Evolutionary conservation across 305 asterid species (phyloP).

Genomic region (Euphrasia arctica): DNA sequence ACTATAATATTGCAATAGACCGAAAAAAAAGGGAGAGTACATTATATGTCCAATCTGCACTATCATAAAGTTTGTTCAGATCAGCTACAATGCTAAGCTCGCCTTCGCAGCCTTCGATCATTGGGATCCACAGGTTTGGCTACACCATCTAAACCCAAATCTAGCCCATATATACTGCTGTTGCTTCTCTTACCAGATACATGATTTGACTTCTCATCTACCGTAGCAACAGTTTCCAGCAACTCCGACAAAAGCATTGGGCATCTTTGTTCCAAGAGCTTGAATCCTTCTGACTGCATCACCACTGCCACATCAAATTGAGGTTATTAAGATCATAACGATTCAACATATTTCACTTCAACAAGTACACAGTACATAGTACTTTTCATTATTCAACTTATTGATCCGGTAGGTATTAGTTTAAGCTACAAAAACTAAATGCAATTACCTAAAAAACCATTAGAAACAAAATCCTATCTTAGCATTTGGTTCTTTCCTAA

Average conservation of each 20-base stretch:
- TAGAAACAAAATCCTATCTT: too few relatives aligned
- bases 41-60: too few relatives aligned
- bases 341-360: conserved; percentile 13
- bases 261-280: conserved; percentile 68
- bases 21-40: too few relatives aligned
- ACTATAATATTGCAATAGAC: too few relatives aligned
- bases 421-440: too few relatives aligned
- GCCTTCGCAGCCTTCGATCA: conserved; percentile 62
- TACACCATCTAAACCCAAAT: conserved; percentile 56
- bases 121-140: conserved; percentile 54
- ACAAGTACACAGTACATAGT: background rate
- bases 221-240: conserved; percentile 83
- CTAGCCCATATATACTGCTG: conserved; percentile 81
- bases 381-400: too few relatives aligned
- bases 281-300: conserved; percentile 83
- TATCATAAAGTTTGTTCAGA: background rate
- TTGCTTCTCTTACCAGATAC: conserved; percentile 65
- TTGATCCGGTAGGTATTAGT: too few relatives aligned
- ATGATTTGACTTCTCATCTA: conserved; percentile 56
- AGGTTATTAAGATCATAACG: conserved; percentile 18
- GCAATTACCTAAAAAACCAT: too few relatives aligned
- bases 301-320: conserved; percentile 50
- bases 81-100: conserved; percentile 35
- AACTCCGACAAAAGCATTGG: conserved; percentile 70
- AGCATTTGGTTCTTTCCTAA: too few relatives aligned